Evolutionary conservation across 1,139 yeast species (phyloP).

Genomic region (Zhuliangozyma parablackwelliae): DNA sequence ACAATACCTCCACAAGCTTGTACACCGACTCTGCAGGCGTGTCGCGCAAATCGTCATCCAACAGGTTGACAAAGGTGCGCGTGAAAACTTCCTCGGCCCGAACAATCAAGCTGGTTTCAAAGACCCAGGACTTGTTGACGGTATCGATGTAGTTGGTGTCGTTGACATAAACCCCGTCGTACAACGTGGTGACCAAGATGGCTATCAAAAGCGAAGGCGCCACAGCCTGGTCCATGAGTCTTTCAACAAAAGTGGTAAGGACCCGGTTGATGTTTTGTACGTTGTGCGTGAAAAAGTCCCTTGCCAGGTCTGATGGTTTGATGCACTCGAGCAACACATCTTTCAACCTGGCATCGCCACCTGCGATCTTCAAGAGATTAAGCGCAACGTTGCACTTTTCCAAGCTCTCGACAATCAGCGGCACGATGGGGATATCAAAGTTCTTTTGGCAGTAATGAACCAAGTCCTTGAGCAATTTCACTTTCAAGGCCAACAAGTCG

Average conservation of each 20-base stretch:
- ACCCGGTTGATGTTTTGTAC: slow-evolving; percentile 30
- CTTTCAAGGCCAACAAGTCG: slow-evolving; percentile 23
- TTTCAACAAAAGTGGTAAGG: slow-evolving; percentile 28
- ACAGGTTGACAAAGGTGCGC: slow-evolving; percentile 13
- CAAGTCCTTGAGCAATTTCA: slow-evolving; percentile 32
- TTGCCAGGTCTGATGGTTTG: slow-evolving; percentile 13
- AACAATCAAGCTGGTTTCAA: slow-evolving; percentile 33
- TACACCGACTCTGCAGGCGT: slow-evolving; percentile 12
- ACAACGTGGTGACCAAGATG: slow-evolving; percentile 32
- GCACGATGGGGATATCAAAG: slow-evolving; percentile 32
- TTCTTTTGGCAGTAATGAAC: slow-evolving; percentile 44
- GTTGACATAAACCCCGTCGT: slow-evolving; percentile 40
- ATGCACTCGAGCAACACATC: slow-evolving; percentile 5
- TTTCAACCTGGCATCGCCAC: slow-evolving; percentile 11
- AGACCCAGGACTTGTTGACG: slow-evolving; percentile 33
- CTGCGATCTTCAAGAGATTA: slow-evolving; percentile 43
- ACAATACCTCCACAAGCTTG: slow-evolving; percentile 29
- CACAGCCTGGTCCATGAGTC: slow-evolving; percentile 15
- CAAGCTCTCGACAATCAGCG: slow-evolving; percentile 40
- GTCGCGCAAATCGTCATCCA: slow-evolving; percentile 8
- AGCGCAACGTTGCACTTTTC: slow-evolving; percentile 58
- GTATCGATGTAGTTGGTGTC: slow-evolving; percentile 32
- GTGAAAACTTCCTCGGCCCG: slow-evolving; percentile 30
- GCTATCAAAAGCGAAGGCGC: slow-evolving; percentile 23
- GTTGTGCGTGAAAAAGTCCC: slow-evolving; percentile 26